Evolutionary conservation across 2,329 filamentous ascomycete genomes (phyloP), one percentile per base, ranked within the genome.

Genomic region (Talaromyces albobiverticillius): DNA sequence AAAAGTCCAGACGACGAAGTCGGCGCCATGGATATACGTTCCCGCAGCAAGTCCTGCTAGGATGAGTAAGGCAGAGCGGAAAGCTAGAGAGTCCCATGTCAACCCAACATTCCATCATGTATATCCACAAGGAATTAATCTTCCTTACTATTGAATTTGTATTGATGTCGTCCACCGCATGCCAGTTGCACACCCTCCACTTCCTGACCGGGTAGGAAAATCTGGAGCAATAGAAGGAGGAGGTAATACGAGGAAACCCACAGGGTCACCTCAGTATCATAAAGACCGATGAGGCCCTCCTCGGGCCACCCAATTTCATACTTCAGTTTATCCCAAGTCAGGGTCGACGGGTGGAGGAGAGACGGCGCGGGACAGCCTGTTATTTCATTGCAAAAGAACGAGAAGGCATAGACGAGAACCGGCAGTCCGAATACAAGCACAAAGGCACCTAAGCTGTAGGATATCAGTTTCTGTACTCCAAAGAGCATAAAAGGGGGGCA

Each of bases 371-470:
- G 94, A 68, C 94, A 97, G 55, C 94, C 93, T 8, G 90, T 87
- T 59, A 95, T 78, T 70, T 97, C 92, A 75, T 96, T 97, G 81
- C 93, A 96, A 64, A 87, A 78, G 67, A 96, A 95, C 45, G 86
- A 81, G 67, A 93, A 87, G 63, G 85, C 69, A 74, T 94, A 95
- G 62, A 90, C 82, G 60, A 92, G 80, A 40, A 91, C 57, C 0
- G 93, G 93, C 1, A 96, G 83, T 54, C 86, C 86, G 64, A 95
- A 87, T 7, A 88, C 88, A 65, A 97, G 89, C 57, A 76, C 81
- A 57, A 87, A 82, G 32, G 89, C 90, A 53, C 91, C 92, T 40
- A 86, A 78, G 52, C 91, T 95, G 60, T 48, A 42, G 31, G 32
- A 43, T 25, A 45, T 61, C 49, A 64, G 59, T 47, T 34, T n/a